phyloP scores from a whole-genome alignment of 306 rosid species.

The Geum urbanum region DNA sequence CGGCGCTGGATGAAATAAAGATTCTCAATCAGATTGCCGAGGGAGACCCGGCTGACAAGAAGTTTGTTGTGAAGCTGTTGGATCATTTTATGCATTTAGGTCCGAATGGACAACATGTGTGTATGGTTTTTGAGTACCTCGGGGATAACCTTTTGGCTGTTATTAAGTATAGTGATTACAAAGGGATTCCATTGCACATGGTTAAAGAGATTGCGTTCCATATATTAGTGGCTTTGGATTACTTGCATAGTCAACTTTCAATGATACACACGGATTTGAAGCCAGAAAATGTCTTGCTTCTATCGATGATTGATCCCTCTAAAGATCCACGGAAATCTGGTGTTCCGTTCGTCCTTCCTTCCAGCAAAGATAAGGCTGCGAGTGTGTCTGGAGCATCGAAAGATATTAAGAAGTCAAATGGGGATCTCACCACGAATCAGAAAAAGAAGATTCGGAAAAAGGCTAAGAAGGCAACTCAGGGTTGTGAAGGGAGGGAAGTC shows the following conservation, averaged over 20 bases:
- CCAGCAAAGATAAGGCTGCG: conserved; percentile 37
- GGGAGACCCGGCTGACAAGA: conserved; percentile 67
- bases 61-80: conserved; percentile 85
- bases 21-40: conserved; percentile 77
- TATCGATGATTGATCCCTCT: conserved; percentile 64
- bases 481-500: conserved; percentile 52
- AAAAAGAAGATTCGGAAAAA: conserved; percentile 69
- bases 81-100: conserved; percentile 90
- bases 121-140: conserved; percentile 84
- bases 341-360: conserved; percentile 55
- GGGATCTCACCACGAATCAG: conserved; percentile 69
- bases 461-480: conserved; percentile 74
- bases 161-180: conserved; percentile 65
- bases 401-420: conserved; percentile 48
- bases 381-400: conserved; percentile 37
- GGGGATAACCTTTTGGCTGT: conserved; percentile 87
- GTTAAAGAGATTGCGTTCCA: conserved; percentile 79
- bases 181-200: conserved; percentile 63
- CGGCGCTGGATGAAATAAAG: conserved; percentile 84
- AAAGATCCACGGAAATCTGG: conserved; percentile 76
- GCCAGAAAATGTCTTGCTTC: conserved; percentile 73
- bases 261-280: conserved; percentile 86
- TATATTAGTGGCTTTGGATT: conserved; percentile 79
- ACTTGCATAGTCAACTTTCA: conserved; percentile 72
- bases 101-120: conserved; percentile 82